phyloP scores from a whole-genome alignment of 441 rosid genomes.

The Populus hybrid region DNA sequence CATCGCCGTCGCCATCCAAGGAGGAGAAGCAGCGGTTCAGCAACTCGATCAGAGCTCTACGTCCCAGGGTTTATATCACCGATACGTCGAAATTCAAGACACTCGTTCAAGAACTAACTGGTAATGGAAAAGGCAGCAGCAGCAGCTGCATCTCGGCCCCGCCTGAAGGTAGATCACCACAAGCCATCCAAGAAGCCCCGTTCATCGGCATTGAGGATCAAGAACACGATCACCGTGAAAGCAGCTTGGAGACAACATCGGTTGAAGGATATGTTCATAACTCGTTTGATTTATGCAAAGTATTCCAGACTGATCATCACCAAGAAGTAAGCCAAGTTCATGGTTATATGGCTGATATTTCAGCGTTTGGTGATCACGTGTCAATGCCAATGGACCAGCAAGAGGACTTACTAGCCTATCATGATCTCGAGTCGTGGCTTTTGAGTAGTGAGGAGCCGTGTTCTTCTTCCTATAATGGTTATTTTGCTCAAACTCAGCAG shows the following conservation, averaged over 20 bases:
- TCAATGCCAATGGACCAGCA: neutral
- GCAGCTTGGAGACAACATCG: neutral
- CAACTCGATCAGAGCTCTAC: neutral
- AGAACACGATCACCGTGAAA: neutral
- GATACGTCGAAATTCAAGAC: constrained; percentile 16
- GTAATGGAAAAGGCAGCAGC: neutral
- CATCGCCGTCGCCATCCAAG: constrained; percentile 11
- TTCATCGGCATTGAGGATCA: neutral
- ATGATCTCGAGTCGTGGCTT: constrained; percentile 4
- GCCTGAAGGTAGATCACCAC: neutral
- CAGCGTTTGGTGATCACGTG: neutral
- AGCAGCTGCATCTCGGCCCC: neutral
- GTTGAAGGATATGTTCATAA: neutral
- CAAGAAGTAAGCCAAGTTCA: neutral
- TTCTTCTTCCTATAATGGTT: neutral
- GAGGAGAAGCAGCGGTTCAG: constrained; percentile 2
- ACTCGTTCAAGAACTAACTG: constrained; percentile 22
- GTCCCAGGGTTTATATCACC: constrained; percentile 18
- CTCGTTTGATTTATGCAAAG: neutral
- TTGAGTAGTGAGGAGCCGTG: neutral
- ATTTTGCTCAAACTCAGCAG: neutral
- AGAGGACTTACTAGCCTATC: neutral
- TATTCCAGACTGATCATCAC: neutral
- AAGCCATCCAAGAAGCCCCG: neutral
- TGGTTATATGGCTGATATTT: neutral